Evolutionary conservation across 371 early-diverging fungal species (phyloP).

Genomic region (Haplosporangium sp.): DNA sequence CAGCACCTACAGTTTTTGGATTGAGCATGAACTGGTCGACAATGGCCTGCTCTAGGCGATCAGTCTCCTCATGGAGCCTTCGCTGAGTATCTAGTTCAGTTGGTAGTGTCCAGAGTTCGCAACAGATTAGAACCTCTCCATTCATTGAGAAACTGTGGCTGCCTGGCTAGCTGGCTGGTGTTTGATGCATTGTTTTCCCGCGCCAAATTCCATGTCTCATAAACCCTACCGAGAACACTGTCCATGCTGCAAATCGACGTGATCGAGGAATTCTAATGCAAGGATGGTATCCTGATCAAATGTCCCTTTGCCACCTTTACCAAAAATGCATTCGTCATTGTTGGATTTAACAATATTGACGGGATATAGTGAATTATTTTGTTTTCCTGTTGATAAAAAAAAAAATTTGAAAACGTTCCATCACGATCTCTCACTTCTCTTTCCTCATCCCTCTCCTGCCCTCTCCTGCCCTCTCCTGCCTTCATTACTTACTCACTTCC

Average conservation of each 20-base stretch:
- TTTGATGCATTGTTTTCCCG: neutral
- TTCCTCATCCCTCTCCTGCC: neutral
- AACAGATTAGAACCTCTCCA: neutral
- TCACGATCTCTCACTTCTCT: neutral
- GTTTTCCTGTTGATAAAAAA: neutral
- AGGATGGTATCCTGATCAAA: neutral
- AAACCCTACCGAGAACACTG: slow-evolving; percentile 39
- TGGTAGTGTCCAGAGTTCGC: no score
- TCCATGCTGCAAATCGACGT: slow-evolving; percentile 25
- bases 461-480: neutral
- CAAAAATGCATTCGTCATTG: no score
- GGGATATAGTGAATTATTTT: neutral
- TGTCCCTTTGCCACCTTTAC: no score
- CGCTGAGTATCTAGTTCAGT: slow-evolving; percentile 54
- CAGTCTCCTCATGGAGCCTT: slow-evolving; percentile 90
- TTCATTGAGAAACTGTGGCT: neutral
- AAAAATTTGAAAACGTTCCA: neutral
- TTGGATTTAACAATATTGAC: no score
- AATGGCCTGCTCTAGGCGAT: slow-evolving; percentile 90
- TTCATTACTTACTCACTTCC: no score
- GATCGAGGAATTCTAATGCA: neutral
- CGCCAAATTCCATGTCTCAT: neutral
- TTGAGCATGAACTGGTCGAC: slow-evolving; percentile 84
- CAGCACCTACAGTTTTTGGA: slow-evolving; percentile 67
- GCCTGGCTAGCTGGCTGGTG: neutral